Conservation (phyloP, 306 rosid species). For the Cucurbita ficifolia region DNA sequence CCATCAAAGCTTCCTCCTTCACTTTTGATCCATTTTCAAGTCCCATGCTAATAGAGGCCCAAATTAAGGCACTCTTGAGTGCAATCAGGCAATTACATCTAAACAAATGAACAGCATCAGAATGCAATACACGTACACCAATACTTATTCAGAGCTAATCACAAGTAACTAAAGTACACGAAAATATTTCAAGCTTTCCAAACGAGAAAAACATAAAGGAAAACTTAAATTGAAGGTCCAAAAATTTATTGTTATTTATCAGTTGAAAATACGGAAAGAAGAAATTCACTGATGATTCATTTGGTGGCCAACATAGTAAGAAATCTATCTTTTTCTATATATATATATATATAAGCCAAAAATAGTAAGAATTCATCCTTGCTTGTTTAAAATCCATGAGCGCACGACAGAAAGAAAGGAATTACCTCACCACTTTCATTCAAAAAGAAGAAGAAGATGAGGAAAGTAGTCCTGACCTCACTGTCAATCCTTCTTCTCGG, state of each 20-base stretch:
- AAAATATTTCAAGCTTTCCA: neutral
- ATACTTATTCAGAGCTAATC: neutral
- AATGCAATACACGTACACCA: neutral
- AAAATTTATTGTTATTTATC: neutral
- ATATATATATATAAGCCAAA: neutral
- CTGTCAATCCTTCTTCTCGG: neutral
- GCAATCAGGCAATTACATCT: neutral
- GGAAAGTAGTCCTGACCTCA: neutral
- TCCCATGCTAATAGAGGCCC: conserved; percentile 23
- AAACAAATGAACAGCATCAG: neutral
- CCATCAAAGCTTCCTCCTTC: conserved; percentile 19
- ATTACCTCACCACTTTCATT: neutral
- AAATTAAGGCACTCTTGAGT: neutral
- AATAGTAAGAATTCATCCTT: neutral
- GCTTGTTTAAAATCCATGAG: neutral
- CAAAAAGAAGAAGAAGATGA: neutral
- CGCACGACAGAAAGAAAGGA: neutral
- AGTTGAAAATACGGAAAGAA: neutral
- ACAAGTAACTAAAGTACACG: neutral
- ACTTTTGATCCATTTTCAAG: conserved; percentile 27
- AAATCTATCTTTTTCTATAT: neutral
- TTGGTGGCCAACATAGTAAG: neutral
- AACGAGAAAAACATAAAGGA: neutral
- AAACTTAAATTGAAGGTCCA: neutral
- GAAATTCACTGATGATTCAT: neutral